Evolutionary conservation across 192 early-diverging fungal species (phyloP).

Genomic region (Polychytrium aggregatum): DNA sequence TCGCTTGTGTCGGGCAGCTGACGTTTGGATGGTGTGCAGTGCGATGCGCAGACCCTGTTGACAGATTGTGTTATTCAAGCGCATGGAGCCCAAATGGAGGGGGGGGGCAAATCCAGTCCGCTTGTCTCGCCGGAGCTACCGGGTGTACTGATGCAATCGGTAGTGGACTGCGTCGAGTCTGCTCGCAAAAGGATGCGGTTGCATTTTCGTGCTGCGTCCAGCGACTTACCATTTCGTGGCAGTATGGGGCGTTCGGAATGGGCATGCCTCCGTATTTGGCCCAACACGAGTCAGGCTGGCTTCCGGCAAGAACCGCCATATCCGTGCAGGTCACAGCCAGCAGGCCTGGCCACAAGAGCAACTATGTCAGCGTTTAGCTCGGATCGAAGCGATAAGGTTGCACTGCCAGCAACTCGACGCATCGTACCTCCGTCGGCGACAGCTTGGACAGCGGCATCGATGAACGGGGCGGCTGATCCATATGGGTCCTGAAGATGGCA

Average conservation of each 20-base stretch:
- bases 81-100: no score
- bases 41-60: conserved; percentile 71
- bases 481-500: conserved; percentile 77
- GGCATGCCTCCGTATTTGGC: conserved; percentile 93
- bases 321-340: conserved; percentile 98
- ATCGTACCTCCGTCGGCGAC: conserved; percentile 66
- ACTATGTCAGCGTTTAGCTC: neutral
- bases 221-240: conserved; percentile 74
- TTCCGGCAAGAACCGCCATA: conserved; percentile 85
- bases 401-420: neutral
- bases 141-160: no score
- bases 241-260: conserved; percentile 70
- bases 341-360: conserved; percentile 40
- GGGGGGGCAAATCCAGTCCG: no score
- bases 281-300: conserved; percentile 73
- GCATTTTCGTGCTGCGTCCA: neutral
- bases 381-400: no score
- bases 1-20: conserved; percentile 73
- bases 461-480: conserved; percentile 87
- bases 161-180: no score
- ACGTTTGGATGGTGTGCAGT: conserved; percentile 67
- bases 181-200: neutral
- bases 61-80: conserved; percentile 11
- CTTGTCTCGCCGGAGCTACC: no score
- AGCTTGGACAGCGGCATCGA: conserved; percentile 88